These are phyloP conservation scores for Leptographium radiaticola DNA, from an alignment of 2,329 filamentous ascomycete species.

Conservation along the genomic window DNA sequence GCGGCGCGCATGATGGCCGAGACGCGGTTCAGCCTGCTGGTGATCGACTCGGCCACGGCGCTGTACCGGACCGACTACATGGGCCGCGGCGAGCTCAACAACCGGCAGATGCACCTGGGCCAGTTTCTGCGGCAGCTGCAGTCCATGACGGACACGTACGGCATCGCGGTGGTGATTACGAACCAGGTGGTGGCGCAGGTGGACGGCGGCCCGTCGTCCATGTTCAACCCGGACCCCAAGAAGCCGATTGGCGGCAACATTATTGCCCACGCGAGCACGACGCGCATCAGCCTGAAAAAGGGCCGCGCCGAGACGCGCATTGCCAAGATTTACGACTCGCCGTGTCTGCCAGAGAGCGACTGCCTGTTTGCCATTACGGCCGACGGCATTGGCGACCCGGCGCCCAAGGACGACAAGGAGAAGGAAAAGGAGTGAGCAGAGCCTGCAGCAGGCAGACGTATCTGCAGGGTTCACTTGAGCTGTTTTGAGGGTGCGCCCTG, in stretches of 20 bases:
- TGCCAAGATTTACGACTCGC: conserved; percentile 98
- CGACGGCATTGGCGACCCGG: conserved; percentile 91
- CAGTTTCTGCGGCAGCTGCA: conserved; percentile 82
- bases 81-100: conserved; percentile 93
- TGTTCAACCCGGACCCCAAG: conserved; percentile 99
- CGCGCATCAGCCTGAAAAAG: conserved; percentile 87
- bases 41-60: conserved; percentile 92
- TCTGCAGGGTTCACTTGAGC: too few species aligned
- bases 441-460: not conserved
- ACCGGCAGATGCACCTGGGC: conserved; percentile 74
- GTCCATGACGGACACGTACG: conserved; percentile 69
- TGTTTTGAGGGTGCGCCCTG: too few species aligned
- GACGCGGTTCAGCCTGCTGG: conserved; percentile 87
- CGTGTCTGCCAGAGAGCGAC: conserved; percentile 91
- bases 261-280: conserved; percentile 94
- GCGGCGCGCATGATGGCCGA: conserved; percentile 99
- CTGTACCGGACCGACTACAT: conserved; percentile 94
- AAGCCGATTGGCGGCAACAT: conserved; percentile 99
- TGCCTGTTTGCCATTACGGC: conserved; percentile 95
- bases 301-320: conserved; percentile 89
- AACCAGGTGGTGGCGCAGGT: conserved; percentile 98
- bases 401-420: conserved; percentile 87
- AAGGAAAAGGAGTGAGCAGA: conserved; percentile 8
- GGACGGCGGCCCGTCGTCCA: conserved; percentile 85
- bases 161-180: conserved; percentile 95